Conservation (phyloP, 139 green algal species). For the Chlamydomonas asymmetrica region DNA sequence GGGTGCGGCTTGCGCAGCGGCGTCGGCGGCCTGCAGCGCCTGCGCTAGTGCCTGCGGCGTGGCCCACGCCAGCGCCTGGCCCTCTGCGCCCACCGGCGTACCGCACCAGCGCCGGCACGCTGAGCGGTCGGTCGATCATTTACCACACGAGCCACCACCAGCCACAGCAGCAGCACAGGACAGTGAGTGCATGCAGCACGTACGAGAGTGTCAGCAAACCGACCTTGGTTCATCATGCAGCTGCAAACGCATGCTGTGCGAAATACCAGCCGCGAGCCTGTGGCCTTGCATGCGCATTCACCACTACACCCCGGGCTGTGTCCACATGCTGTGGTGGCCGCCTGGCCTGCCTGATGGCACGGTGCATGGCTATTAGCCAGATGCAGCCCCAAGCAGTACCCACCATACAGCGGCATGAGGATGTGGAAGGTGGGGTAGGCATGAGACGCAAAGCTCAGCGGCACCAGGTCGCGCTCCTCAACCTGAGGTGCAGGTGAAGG, state of each 20-base stretch:
- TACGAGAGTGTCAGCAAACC: not conserved
- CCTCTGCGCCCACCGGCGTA: conserved; percentile 26
- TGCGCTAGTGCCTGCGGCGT: not conserved
- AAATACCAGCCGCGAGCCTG: not conserved
- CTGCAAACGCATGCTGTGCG: not conserved
- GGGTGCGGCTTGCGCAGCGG: not conserved
- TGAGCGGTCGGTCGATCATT: conserved; percentile 8
- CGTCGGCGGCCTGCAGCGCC: not conserved
- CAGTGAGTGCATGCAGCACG: not conserved
- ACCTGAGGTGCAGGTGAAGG: conserved; percentile 16
- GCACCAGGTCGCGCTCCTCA: conserved; percentile 28
- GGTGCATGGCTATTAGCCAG: not conserved
- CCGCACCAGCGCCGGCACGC: conserved; percentile 43
- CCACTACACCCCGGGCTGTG: too few species aligned
- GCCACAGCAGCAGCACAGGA: not conserved
- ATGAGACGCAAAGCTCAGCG: conserved; percentile 53
- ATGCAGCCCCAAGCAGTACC: not conserved
- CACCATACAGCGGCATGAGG: conserved; percentile 66
- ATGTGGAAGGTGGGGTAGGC: conserved; percentile 60
- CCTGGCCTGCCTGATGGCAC: not conserved
- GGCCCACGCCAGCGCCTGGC: conserved; percentile 24
- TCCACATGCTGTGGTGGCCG: too few species aligned
- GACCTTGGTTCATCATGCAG: not conserved
- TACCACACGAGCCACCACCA: not conserved
- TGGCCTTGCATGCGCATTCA: not conserved